A percentile compares a stretch with the other conserved stretches of the same genome.
These are phyloP conservation scores for Fusarium albidum DNA, from an alignment of 2,329 filamentous ascomycete genomes.

Conservation along the genomic window DNA sequence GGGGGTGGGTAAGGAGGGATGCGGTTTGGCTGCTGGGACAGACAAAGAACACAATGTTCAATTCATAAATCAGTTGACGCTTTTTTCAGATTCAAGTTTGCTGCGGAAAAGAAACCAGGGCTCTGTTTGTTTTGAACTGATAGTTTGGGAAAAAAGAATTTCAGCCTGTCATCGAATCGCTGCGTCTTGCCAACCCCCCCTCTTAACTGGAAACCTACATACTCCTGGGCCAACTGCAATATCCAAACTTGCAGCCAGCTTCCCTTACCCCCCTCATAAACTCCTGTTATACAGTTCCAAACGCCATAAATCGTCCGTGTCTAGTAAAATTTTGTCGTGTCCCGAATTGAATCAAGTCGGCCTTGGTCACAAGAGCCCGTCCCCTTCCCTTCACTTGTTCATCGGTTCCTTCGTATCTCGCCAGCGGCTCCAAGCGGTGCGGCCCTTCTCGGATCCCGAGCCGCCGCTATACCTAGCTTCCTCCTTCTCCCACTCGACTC, in stretches of 20 bases:
- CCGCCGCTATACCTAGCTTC: slow-evolving; percentile 71
- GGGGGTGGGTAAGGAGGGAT: slow-evolving; percentile 11
- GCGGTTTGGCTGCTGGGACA: too few relatives aligned
- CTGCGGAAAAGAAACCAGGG: slow-evolving; percentile 14
- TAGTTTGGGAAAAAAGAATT: slow-evolving; percentile 9
- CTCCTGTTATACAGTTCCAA: slow-evolving; percentile 3
- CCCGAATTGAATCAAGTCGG: background rate
- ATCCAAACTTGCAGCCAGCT: too few relatives aligned
- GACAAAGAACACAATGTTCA: slow-evolving; percentile 9
- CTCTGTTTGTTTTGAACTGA: slow-evolving; percentile 13
- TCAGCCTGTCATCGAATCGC: background rate
- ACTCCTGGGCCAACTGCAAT: background rate
- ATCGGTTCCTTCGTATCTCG: slow-evolving; percentile 38
- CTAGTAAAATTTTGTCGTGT: background rate
- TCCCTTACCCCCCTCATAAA: background rate
- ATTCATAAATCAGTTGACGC: slow-evolving; percentile 5
- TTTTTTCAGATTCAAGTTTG: slow-evolving; percentile 6
- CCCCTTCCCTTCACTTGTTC: background rate
- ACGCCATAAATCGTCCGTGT: background rate
- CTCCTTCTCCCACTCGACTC: slow-evolving; percentile 73
- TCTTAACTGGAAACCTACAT: background rate
- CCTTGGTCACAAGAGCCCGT: background rate
- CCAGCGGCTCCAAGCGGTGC: slow-evolving; percentile 48
- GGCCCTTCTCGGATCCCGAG: slow-evolving; percentile 60
- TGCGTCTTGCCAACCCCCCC: too few relatives aligned